These are phyloP conservation scores for Metahyphopichia silvanorum DNA, from an alignment of 805 yeast species.

Conservation along the genomic window DNA sequence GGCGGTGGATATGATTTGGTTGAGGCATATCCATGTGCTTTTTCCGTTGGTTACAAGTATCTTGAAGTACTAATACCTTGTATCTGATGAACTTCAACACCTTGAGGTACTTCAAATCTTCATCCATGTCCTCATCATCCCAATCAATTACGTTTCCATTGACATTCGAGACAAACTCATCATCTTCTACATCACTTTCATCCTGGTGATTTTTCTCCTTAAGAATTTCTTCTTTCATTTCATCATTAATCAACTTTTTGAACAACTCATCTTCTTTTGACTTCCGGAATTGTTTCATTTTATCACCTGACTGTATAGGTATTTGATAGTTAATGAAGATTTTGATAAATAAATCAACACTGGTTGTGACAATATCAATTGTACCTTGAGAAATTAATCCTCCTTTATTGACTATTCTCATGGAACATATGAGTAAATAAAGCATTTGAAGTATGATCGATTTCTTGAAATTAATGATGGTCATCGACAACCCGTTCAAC, in stretches of 20 bases:
- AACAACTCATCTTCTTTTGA: slow-evolving; percentile 34
- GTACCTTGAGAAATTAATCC: slow-evolving; percentile 13
- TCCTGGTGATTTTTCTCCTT: slow-evolving; percentile 25
- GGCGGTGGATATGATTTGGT: slow-evolving; percentile 5
- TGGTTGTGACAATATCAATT: slow-evolving; percentile 15
- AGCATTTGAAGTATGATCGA: slow-evolving; percentile 41
- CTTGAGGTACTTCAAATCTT: slow-evolving; percentile 42
- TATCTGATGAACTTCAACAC: slow-evolving; percentile 40
- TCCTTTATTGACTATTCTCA: slow-evolving; percentile 29
- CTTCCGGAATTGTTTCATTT: slow-evolving; percentile 11
- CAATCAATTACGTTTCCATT: slow-evolving; percentile 37
- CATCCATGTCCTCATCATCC: slow-evolving; percentile 48
- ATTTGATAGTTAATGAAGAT: slow-evolving; percentile 38
- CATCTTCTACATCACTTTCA: slow-evolving; percentile 15
- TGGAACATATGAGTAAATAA: slow-evolving; percentile 37
- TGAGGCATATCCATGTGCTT: not conserved
- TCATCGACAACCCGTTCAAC: slow-evolving; percentile 41
- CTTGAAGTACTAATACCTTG: slow-evolving; percentile 18
- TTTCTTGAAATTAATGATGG: slow-evolving; percentile 42
- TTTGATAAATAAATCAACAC: slow-evolving; percentile 32
- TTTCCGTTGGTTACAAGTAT: not conserved
- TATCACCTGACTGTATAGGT: slow-evolving; percentile 8
- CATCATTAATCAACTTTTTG: slow-evolving; percentile 36
- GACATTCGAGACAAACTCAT: slow-evolving; percentile 4
- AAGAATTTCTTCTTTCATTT: slow-evolving; percentile 34